A percentile compares a stretch with the other conserved stretches of the same genome.
phyloP scores from a whole-genome alignment of 805 yeast genomes.

The Metschnikowia aberdeeniae region DNA sequence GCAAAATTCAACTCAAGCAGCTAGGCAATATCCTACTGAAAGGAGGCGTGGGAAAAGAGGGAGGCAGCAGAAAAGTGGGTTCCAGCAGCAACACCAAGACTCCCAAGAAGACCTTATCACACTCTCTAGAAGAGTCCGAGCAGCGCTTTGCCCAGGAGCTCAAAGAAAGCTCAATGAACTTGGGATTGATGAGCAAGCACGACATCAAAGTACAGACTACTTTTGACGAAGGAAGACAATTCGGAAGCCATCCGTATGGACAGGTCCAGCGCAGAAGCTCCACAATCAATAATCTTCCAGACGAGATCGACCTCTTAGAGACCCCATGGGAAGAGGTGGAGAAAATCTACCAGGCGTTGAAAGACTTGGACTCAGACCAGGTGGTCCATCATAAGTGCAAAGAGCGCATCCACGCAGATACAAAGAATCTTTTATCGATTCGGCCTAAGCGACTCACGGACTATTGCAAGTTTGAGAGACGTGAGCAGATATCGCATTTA shows the following conservation, averaged over 20 bases:
- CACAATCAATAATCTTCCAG: constrained; percentile 30
- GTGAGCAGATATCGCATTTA: constrained; percentile 29
- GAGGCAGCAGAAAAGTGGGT: not conserved
- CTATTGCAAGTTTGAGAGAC: constrained; percentile 34
- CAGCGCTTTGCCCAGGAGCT: constrained; percentile 13
- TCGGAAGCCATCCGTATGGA: constrained; percentile 25
- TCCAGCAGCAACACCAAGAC: constrained; percentile 2
- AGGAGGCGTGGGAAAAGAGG: constrained; percentile 22
- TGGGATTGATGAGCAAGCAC: constrained; percentile 36
- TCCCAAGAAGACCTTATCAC: not conserved
- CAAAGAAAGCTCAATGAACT: constrained; percentile 24
- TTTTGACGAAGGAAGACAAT: constrained; percentile 34
- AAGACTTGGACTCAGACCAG: constrained; percentile 34
- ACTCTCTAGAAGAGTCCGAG: constrained; percentile 9
- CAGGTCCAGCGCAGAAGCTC: constrained; percentile 32
- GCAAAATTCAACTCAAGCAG: constrained; percentile 26
- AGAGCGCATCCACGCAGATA: constrained; percentile 27
- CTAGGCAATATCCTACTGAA: constrained; percentile 32
- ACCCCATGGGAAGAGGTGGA: constrained; percentile 29
- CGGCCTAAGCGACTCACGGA: constrained; percentile 30
- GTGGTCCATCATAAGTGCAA: constrained; percentile 36
- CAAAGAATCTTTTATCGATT: constrained; percentile 28
- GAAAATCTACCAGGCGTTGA: constrained; percentile 28
- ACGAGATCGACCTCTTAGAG: constrained; percentile 31
- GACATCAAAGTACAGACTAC: constrained; percentile 34